These are phyloP conservation scores for Triangularia verruculosa DNA, from an alignment of 2,329 filamentous ascomycete species.

Conservation along the genomic window DNA sequence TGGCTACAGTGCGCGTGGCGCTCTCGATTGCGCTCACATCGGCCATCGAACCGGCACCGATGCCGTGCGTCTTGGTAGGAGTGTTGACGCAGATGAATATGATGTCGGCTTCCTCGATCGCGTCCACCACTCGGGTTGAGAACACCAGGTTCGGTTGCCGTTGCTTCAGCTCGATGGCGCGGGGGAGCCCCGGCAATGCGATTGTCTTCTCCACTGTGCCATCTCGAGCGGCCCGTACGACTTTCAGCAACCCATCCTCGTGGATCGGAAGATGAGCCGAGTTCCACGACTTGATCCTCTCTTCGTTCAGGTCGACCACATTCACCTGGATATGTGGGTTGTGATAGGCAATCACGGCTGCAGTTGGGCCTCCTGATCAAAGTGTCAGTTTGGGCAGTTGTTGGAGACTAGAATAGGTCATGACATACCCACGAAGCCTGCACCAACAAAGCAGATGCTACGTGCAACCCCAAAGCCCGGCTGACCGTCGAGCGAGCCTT, in stretches of 20 bases:
- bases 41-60: slow-evolving; percentile 55
- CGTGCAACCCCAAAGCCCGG: slow-evolving; percentile 20
- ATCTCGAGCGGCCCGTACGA: slow-evolving; percentile 48
- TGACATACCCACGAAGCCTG: slow-evolving; percentile 54
- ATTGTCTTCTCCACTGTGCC: slow-evolving; percentile 32
- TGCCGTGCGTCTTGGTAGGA: slow-evolving; percentile 56
- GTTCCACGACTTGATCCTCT: slow-evolving; percentile 56
- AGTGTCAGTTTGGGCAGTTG: background rate
- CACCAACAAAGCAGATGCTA: slow-evolving; percentile 56
- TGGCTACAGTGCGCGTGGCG: slow-evolving; percentile 52
- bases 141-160: slow-evolving; percentile 57
- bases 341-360: slow-evolving; percentile 57
- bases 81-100: slow-evolving; percentile 64
- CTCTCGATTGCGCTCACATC: slow-evolving; percentile 56
- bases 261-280: slow-evolving; percentile 57
- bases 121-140: slow-evolving; percentile 49
- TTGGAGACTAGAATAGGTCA: background rate
- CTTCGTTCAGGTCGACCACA: slow-evolving; percentile 56
- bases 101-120: slow-evolving; percentile 55
- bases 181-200: slow-evolving; percentile 24
- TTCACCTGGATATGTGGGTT: slow-evolving; percentile 56
- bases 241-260: slow-evolving; percentile 53
- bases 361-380: slow-evolving; percentile 53
- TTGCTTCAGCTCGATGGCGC: slow-evolving; percentile 27
- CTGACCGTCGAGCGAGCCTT: background rate